Base-by-base conservation (phyloP, 768 basidiomycete genomes). In the Trametes gibbosa region DNA sequence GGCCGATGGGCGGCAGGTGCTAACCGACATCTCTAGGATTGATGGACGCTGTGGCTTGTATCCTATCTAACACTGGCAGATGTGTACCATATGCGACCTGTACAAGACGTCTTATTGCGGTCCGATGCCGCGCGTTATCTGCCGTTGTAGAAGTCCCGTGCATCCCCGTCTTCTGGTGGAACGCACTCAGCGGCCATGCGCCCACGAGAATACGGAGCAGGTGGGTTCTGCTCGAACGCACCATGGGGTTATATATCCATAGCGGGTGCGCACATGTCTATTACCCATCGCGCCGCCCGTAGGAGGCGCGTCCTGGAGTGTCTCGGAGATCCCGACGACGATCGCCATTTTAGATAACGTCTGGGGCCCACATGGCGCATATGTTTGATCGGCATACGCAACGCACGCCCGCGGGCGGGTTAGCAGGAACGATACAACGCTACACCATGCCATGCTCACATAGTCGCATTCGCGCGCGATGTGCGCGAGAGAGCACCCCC, bases 31-130 rank as follows among this genome's bases (percentile, higher is more conserved):
- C 12, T 41, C 21, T 45, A 59, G 54, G 58, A 56, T 46, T 59
- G 54, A 59, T 56, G 54, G 27, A 56, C 51, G 45, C 37, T 27
- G 50, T 23, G 40, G 45, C n/a, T 19, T 56, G 37, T 59, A 59
- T 23, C 7, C 40, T 52, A 43, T 52, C 42, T 37, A 23, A n/a
- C 34, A 9, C 37, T 29, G 37, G 56, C 51, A 63, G 37, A 41
- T 34, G 24, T 58, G 51, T 57, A 56, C 55, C 52, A 37, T 52
- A 56, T 37, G 21, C 19, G 39, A 35, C 25, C 23, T 40, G 34
- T 39, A 56, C 55, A 56, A 49, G 47, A 49, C 47, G 13, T 24
- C 10, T 32, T 32, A 47, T 29, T 27, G 37, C 46, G 46, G 17
- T 14, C 35, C 37, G 35, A 40, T 34, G 21, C 37, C 5, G 34